Percentiles rank a stretch among this genome's conserved stretches.
phyloP scores from a whole-genome alignment of 2,329 filamentous ascomycete species.

The Blastomyces percursus region DNA sequence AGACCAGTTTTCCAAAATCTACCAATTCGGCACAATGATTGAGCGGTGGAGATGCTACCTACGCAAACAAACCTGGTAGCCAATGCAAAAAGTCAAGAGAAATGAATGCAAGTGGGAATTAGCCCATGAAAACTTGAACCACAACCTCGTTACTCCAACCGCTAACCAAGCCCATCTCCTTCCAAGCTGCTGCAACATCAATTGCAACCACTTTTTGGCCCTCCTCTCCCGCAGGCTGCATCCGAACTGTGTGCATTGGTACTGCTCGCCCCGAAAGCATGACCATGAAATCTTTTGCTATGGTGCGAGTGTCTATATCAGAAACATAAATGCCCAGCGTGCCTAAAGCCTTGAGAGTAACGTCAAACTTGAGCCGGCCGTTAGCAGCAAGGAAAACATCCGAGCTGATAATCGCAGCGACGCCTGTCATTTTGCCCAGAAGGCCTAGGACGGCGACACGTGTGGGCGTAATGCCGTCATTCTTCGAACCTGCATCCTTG shows the following conservation, averaged over 20 bases:
- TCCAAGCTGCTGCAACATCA: conserved; percentile 68
- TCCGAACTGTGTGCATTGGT: conserved; percentile 52
- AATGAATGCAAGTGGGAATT: neutral
- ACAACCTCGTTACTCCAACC: conserved; percentile 74
- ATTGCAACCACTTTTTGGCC: conserved; percentile 58
- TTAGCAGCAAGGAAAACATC: conserved; percentile 48
- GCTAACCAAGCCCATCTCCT: conserved; percentile 54
- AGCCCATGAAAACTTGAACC: conserved; percentile 49
- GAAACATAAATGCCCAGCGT: conserved; percentile 63
- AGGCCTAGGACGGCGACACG: conserved; percentile 63
- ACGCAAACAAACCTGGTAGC: neutral
- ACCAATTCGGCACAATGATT: neutral
- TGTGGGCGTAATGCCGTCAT: conserved; percentile 28
- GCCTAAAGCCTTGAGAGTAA: conserved; percentile 70
- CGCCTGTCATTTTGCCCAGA: conserved; percentile 79
- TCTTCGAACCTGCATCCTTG: conserved; percentile 27
- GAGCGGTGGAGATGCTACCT: neutral
- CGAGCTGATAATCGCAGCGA: conserved; percentile 60
- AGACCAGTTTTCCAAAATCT: neutral
- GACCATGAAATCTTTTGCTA: conserved; percentile 59
- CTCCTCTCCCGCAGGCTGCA: conserved; percentile 26
- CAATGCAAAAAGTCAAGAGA: neutral
- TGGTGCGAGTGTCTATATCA: conserved; percentile 48
- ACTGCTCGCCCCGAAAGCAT: conserved; percentile 62
- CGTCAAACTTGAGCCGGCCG: conserved; percentile 53